Conservation (phyloP, 768 basidiomycete genomes). For the Auricularia auricula-judae region DNA sequence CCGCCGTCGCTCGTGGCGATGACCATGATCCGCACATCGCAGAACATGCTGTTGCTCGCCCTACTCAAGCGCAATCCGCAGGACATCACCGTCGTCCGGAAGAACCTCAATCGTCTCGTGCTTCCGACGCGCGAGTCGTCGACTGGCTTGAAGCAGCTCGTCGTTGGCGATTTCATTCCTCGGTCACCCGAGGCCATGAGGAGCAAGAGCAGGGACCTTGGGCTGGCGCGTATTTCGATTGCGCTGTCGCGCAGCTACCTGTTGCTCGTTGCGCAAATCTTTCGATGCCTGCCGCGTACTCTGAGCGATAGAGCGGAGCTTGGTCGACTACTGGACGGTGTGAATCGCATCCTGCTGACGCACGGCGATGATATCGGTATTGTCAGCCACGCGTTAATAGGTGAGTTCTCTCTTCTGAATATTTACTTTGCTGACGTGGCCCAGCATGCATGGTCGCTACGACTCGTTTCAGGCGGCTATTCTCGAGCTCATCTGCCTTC, state of each 20-base stretch:
- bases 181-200: constrained; percentile 12
- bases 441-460: constrained; percentile 63
- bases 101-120: constrained; percentile 49
- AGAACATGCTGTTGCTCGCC: constrained; percentile 55
- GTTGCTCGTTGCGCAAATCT: constrained; percentile 56
- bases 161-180: constrained; percentile 39
- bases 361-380: constrained; percentile 71
- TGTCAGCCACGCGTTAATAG: constrained; percentile 61
- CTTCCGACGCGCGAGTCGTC: constrained; percentile 35
- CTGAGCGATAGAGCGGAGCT: constrained; percentile 60
- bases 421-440: constrained; percentile 2
- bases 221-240: constrained; percentile 39
- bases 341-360: constrained; percentile 54
- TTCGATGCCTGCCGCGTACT: constrained; percentile 61
- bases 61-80: constrained; percentile 57
- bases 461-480: constrained; percentile 66
- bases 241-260: constrained; percentile 59
- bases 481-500: constrained; percentile 62
- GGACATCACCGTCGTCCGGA: constrained; percentile 57
- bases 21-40: constrained; percentile 54
- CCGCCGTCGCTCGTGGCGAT: constrained; percentile 39
- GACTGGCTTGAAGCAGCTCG: constrained; percentile 21
- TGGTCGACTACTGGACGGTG: constrained; percentile 51
- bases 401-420: constrained; percentile 27
- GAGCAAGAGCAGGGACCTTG: constrained; percentile 10